A percentile compares a stretch with the other conserved stretches of the same genome.
phyloP scores from a whole-genome alignment of 805 yeast genomes.

The Wickerhamiella kazuoi region DNA sequence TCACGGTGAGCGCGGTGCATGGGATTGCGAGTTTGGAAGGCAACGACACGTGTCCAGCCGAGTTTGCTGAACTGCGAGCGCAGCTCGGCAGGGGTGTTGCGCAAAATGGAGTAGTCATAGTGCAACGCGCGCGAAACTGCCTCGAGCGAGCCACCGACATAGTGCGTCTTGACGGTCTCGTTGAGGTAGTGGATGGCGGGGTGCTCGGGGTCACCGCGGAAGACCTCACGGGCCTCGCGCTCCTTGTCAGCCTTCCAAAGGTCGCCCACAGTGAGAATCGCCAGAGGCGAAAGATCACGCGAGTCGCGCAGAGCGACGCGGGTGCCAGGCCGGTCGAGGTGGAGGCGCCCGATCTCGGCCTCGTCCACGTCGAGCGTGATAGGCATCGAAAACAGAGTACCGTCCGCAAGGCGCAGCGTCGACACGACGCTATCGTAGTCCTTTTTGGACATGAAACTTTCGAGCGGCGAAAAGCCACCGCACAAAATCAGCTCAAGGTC shows the following conservation, averaged over 20 bases:
- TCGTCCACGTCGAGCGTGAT: conserved; percentile 66
- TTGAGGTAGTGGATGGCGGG: conserved; percentile 68
- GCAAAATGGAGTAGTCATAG: conserved; percentile 72
- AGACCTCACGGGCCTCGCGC: conserved; percentile 67
- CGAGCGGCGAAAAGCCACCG: conserved; percentile 86
- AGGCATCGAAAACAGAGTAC: conserved; percentile 82
- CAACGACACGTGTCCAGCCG: conserved; percentile 81
- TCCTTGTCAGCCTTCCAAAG: conserved; percentile 67
- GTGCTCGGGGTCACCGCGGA: conserved; percentile 94
- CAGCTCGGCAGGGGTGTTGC: conserved; percentile 82
- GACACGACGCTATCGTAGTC: conserved; percentile 55
- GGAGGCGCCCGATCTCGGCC: conserved; percentile 27
- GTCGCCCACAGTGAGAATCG: conserved; percentile 64
- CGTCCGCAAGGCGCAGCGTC: conserved; percentile 51
- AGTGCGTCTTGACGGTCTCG: conserved; percentile 62
- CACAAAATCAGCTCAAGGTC: conserved; percentile 79
- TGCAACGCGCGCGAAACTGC: conserved; percentile 74
- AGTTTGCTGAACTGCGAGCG: conserved; percentile 65
- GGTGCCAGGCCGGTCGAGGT: conserved; percentile 31
- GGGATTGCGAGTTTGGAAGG: conserved; percentile 96
- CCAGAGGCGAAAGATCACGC: conserved; percentile 61
- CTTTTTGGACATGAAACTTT: conserved; percentile 49
- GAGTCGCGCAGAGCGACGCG: conserved; percentile 64
- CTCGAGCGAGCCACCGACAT: conserved; percentile 75
- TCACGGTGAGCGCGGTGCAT: conserved; percentile 98